Base-by-base conservation (phyloP, 306 rosid genomes). In the Alnus glutinosa region DNA sequence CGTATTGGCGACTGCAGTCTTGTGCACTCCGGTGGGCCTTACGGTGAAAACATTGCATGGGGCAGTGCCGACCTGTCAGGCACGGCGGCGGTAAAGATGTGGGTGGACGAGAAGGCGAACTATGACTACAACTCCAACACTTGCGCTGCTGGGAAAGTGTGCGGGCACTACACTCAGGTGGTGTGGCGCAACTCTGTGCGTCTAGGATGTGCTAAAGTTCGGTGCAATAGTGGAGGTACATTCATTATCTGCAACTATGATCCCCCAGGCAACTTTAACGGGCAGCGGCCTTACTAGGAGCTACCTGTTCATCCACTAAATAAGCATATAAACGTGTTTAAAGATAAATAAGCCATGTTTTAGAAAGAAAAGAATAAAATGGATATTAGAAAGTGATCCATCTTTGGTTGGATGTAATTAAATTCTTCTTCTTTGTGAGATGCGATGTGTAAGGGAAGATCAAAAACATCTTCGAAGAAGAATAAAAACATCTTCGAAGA, bases 21-120 rank as follows among this genome's bases (percentile, higher is more conserved):
- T 2, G 69, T 81, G 50, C 85, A 77, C 67, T 87, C 81, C 5
- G 50, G 50, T 3, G 87, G 89, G 28, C 1, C 58, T 13, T 87
- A 81, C 6, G 90, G 90, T 11, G 84, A 81, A 79, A 69, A 87
- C 80, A 12, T 83, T 1, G 92, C 92, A 0, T 5, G 2, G n/a
- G 36, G 90, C 58, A 13, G 14, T 30, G 84, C 49, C 1, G 72
- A 75, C 50, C 6, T 83, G 5, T 49, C 70, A 0, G 86, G 90
- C 12, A 7, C 68, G 0, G 78, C n/a, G 2, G 89, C 90, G 0
- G 90, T 89, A 69, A 67, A 67, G 15, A 0, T 89, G 85, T 92
- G 92, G 92, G 85, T 82, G 3, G 37, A 0, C 0, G 90, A 90
- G 85, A 89, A 83, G 64, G 44, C 74, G 0, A 0, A 75, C 34